Base-by-base conservation (phyloP, 2,329 filamentous ascomycete genomes). In the Penicillium sp. region DNA sequence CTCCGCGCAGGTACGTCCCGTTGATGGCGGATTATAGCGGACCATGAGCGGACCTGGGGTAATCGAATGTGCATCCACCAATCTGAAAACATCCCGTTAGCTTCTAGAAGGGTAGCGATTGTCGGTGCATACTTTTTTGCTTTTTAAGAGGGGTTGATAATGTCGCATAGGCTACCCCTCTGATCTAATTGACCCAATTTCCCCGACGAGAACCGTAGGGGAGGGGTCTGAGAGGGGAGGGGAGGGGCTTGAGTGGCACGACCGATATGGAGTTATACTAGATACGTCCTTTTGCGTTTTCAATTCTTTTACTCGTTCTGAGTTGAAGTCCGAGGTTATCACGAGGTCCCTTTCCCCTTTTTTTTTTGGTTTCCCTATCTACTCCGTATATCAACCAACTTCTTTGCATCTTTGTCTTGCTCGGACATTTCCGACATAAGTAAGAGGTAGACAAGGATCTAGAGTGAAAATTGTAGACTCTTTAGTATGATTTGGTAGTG, bases 21-120 rank as follows among this genome's bases (percentile, higher is more conserved):
- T 62, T 58, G 38, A 47, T 54, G 53, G 60, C 25, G 49, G 35
- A 42, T n/a, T 23, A 10, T 33, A n/a, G 37, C 37, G 49, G 49
- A 42, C 25, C 37, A 42, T 25, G 17, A 35, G 49, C 58, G 60
- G 67, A 71, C 68, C 69, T 71, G 69, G 69, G 69, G 69, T 72
- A 72, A 67, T 57, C 50, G 40, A 40, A 41, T 58, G 43, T 51
- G 54, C 58, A 57, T 63, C 63, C 58, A 61, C 61, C 64, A 66
- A 67, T 66, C 61, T 55, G n/a, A 54, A 54, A 25, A 33, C 57
- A 19, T 46, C 49, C 29, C 45, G 41, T 10, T 2, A 49, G 56
- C 63, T 67, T 67, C 65, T 67, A 67, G 64, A 67, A 67, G 59
- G 50, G 60, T 55, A 60, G 56, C 35, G 51, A 58, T 43, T 53